Evolutionary conservation across 1,139 yeast species (phyloP).

Genomic region (Sugiyamaella pinicola): DNA sequence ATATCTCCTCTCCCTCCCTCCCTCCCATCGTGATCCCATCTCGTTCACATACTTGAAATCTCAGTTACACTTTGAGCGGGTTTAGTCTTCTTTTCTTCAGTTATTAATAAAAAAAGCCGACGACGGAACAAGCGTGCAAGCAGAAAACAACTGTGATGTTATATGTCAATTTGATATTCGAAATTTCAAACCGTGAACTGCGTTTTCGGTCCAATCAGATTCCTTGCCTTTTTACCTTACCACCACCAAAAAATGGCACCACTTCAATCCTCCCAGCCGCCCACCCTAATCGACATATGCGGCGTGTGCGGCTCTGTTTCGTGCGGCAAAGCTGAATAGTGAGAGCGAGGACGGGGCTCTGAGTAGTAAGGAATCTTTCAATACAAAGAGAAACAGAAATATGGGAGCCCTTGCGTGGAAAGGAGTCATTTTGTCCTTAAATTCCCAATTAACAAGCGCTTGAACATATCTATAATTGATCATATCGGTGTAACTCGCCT

Average conservation of each 20-base stretch:
- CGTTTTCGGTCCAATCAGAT: slow-evolving; percentile 16
- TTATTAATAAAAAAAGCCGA: background rate
- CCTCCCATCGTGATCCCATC: background rate
- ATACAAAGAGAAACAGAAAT: too few species aligned
- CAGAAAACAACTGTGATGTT: slow-evolving; percentile 1
- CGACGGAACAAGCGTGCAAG: background rate
- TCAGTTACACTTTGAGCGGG: background rate
- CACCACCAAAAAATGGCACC: slow-evolving; percentile 14
- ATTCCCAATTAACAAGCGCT: too few species aligned
- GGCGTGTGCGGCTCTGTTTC: background rate
- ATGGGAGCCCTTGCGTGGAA: too few species aligned
- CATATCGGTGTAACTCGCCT: too few species aligned
- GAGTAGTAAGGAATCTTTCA: too few species aligned
- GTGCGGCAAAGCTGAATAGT: background rate
- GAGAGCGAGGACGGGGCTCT: too few species aligned
- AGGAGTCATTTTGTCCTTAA: too few species aligned
- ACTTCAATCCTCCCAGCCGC: slow-evolving; percentile 4
- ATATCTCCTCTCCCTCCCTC: background rate
- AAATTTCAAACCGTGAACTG: slow-evolving; percentile 16
- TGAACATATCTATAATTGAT: too few species aligned
- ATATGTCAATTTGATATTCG: background rate
- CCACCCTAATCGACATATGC: background rate
- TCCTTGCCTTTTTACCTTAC: slow-evolving; percentile 7
- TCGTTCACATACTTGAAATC: slow-evolving; percentile 10
- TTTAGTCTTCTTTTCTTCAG: background rate